Evolutionary conservation across 805 yeast genomes (phyloP).

Genomic region (Candida ipomoeae): DNA sequence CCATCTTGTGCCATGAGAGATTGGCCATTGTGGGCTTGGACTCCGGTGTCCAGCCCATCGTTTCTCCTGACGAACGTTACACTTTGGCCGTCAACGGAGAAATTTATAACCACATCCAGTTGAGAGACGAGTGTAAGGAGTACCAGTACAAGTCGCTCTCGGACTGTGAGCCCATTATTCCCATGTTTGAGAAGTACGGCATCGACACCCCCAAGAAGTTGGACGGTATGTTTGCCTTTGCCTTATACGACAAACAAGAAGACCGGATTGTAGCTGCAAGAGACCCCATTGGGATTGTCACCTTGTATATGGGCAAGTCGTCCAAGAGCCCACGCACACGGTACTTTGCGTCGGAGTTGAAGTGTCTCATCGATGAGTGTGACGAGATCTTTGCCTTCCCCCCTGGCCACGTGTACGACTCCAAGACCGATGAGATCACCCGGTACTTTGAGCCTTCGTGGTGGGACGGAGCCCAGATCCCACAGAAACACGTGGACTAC

Average conservation of each 20-base stretch:
- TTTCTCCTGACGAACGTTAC: constrained; percentile 69
- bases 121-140: constrained; percentile 70
- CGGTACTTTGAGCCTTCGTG: constrained; percentile 91
- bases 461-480: constrained; percentile 82
- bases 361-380: constrained; percentile 91
- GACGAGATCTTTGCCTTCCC: constrained; percentile 93
- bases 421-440: constrained; percentile 76
- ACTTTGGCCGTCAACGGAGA: constrained; percentile 93
- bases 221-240: constrained; percentile 99
- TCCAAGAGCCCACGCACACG: constrained; percentile 67
- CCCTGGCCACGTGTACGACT: constrained; percentile 96
- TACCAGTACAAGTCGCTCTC: constrained; percentile 81
- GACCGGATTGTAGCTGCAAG: constrained; percentile 95
- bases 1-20: constrained; percentile 92
- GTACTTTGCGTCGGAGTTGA: constrained; percentile 90
- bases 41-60: constrained; percentile 97
- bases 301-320: constrained; percentile 90
- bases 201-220: constrained; percentile 85
- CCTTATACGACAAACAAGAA: constrained; percentile 72
- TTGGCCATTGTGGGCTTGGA: constrained; percentile 96
- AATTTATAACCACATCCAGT: constrained; percentile 90
- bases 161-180: constrained; percentile 98
- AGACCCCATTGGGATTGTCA: constrained; percentile 97
- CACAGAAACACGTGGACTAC: constrained; percentile 73
- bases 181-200: constrained; percentile 81